Conservation (phyloP, 495 filamentous ascomycete species). For the Thozetella sp. region DNA sequence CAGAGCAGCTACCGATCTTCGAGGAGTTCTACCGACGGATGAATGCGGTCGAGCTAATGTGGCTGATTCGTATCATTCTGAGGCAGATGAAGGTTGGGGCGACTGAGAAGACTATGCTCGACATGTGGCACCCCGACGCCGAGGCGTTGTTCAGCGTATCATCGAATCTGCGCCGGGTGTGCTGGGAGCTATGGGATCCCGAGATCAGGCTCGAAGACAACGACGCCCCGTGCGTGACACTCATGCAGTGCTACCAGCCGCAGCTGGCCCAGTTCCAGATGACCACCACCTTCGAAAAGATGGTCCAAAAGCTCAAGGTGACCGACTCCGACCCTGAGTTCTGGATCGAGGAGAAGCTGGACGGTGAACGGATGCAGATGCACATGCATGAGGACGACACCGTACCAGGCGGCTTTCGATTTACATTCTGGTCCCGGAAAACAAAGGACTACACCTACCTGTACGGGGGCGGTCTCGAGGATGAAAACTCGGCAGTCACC, state of each 20-base stretch:
- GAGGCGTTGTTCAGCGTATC: slow-evolving; percentile 90
- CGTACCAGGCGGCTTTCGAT: slow-evolving; percentile 69
- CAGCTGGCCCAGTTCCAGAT: slow-evolving; percentile 96
- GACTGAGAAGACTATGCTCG: slow-evolving; percentile 88
- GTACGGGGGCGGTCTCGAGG: slow-evolving; percentile 77
- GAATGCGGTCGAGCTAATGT: slow-evolving; percentile 92
- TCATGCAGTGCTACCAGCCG: slow-evolving; percentile 98
- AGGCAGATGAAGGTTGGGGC: slow-evolving; percentile 99
- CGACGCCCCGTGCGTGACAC: slow-evolving; percentile 64
- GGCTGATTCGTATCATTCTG: slow-evolving; percentile 92
- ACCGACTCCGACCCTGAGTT: slow-evolving; percentile 75
- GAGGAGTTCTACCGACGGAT: slow-evolving; percentile 83
- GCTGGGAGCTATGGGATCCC: slow-evolving; percentile 90
- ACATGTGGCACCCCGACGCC: slow-evolving; percentile 92
- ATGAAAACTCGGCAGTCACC: slow-evolving; percentile 78
- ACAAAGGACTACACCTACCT: slow-evolving; percentile 97
- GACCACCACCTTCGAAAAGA: slow-evolving; percentile 75
- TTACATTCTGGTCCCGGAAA: slow-evolving; percentile 93
- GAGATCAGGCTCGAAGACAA: slow-evolving; percentile 73
- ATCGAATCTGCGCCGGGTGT: slow-evolving; percentile 85
- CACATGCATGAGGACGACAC: slow-evolving; percentile 80
- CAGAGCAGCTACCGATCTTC: slow-evolving; percentile 77
- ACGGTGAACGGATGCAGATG: slow-evolving; percentile 96
- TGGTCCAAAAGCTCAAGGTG: slow-evolving; percentile 71
- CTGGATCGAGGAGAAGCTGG: slow-evolving; percentile 98